phyloP scores from a whole-genome alignment of 192 early-diverging fungal genomes.

The Entomortierella chlamydospora region DNA sequence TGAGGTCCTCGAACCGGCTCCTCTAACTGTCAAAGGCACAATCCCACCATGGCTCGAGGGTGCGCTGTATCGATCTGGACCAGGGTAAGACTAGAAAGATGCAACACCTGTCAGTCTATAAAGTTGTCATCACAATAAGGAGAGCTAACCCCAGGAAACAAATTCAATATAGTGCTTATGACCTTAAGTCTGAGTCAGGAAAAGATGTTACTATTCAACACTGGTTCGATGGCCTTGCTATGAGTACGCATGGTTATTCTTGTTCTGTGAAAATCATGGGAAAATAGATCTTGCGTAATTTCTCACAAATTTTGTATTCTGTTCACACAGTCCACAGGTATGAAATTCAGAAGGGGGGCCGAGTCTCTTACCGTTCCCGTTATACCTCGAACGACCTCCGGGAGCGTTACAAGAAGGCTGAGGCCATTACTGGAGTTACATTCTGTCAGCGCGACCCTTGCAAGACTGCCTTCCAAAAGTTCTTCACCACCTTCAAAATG shows the following conservation, averaged over 20 bases:
- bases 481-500: conserved; percentile 55
- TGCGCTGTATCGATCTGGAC: conserved; percentile 59
- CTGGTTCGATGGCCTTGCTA: conserved; percentile 60
- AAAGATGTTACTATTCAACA: conserved; percentile 48
- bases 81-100: conserved; percentile 42
- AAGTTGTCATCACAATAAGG: too few species aligned
- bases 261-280: neutral
- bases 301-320: neutral
- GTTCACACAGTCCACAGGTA: conserved; percentile 30
- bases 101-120: too few species aligned
- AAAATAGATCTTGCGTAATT: neutral
- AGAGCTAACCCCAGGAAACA: neutral
- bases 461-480: conserved; percentile 55
- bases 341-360: conserved; percentile 38
- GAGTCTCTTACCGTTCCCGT: conserved; percentile 39
- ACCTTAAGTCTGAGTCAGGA: conserved; percentile 42
- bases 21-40: conserved; percentile 50
- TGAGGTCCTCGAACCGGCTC: conserved; percentile 46
- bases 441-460: conserved; percentile 54
- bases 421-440: conserved; percentile 23
- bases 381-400: conserved; percentile 42
- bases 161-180: conserved; percentile 28
- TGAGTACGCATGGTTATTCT: conserved; percentile 30
- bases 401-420: conserved; percentile 29
- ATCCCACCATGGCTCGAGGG: conserved; percentile 65